A percentile compares a stretch with the other conserved stretches of the same genome.
Conservation (phyloP, 129 eudicot species). For the Saposhnikovia divaricata region DNA sequence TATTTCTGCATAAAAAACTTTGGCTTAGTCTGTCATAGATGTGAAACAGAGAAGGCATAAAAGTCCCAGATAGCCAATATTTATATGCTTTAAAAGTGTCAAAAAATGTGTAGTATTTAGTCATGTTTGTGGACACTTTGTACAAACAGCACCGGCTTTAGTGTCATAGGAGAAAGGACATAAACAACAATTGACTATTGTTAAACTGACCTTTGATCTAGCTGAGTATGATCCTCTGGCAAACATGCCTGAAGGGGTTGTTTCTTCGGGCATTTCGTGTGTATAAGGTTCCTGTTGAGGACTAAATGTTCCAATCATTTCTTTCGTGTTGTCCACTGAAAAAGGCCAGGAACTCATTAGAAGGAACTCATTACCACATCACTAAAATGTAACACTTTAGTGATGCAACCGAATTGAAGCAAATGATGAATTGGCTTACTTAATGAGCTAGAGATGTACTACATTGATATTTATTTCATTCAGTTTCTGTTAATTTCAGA, state of each 20-base stretch:
- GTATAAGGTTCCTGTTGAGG: slow-evolving; percentile 76
- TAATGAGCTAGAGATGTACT: no score
- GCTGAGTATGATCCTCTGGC: slow-evolving; percentile 93
- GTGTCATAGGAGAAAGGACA: neutral
- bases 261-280: slow-evolving; percentile 78
- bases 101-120: neutral
- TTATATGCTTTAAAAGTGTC: neutral
- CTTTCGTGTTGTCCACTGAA: slow-evolving; percentile 70
- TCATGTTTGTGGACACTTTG: neutral
- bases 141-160: neutral
- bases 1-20: neutral
- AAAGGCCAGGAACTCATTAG: no score
- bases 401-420: no score
- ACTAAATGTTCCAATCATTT: slow-evolving; percentile 89
- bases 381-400: no score
- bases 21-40: neutral
- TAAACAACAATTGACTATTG: neutral
- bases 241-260: slow-evolving; percentile 78
- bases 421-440: no score
- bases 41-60: neutral
- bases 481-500: no score
- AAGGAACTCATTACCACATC: no score
- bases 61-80: neutral
- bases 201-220: slow-evolving; percentile 48
- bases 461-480: no score